Conservation (phyloP, 2,329 filamentous ascomycete species). For the Xylaria sp. region DNA sequence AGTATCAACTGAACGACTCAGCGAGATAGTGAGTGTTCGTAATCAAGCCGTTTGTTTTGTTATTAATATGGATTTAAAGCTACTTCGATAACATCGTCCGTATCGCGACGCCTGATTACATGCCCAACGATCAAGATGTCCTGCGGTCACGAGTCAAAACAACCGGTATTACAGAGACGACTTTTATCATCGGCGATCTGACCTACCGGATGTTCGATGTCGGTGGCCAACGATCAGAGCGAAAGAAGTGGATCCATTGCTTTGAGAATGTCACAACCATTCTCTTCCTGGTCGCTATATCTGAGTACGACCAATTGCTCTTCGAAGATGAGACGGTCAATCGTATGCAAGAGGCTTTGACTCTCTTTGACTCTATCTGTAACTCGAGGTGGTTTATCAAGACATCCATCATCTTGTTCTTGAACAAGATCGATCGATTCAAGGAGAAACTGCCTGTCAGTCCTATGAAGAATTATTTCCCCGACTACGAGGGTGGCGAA, state of each 20-base stretch:
- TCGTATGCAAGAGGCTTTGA: conserved; percentile 90
- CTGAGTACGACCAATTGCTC: conserved; percentile 94
- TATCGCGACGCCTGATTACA: conserved; percentile 90
- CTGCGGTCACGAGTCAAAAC: conserved; percentile 97
- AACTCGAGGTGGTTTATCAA: conserved; percentile 92
- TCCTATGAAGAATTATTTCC: conserved; percentile 90
- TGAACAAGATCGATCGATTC: conserved; percentile 90
- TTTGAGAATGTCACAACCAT: conserved; percentile 98
- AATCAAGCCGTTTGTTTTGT: conserved; percentile 2
- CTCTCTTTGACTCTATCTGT: conserved; percentile 87
- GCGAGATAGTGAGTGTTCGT: conserved; percentile 83
- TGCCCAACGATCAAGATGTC: conserved; percentile 95
- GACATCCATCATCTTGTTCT: conserved; percentile 87
- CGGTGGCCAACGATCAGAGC: conserved; percentile 92
- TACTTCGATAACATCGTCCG: conserved; percentile 96
- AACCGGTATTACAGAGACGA: conserved; percentile 96
- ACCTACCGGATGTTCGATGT: conserved; percentile 99
- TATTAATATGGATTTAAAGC: conserved; percentile 55
- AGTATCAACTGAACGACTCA: conserved; percentile 97
- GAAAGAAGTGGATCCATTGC: conserved; percentile 99
- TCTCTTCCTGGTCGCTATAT: conserved; percentile 95
- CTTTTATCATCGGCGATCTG: conserved; percentile 92
- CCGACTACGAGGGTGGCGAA: conserved; percentile 92
- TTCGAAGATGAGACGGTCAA: conserved; percentile 98
- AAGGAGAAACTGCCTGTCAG: conserved; percentile 85